A percentile compares a stretch with the other conserved stretches of the same genome.
phyloP scores from a whole-genome alignment of 2,329 filamentous ascomycete genomes.

The Ophiostoma novo-ulmi region DNA sequence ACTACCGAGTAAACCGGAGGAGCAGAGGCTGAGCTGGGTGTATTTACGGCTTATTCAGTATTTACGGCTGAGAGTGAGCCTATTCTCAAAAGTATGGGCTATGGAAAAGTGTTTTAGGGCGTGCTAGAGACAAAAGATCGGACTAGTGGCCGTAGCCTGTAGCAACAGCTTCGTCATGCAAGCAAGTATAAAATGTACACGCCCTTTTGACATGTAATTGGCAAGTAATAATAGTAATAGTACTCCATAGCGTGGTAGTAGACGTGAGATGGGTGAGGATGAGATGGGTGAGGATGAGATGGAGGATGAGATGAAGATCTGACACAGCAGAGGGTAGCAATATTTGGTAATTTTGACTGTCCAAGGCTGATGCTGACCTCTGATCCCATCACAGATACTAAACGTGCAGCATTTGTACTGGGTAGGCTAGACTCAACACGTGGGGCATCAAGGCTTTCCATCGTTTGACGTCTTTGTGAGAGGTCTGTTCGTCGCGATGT shows the following conservation, averaged over 20 bases:
- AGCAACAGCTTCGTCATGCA: constrained; percentile 8
- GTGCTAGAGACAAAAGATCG: neutral
- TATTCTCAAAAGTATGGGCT: too few species aligned
- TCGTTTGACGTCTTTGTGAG: neutral
- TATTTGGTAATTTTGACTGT: neutral
- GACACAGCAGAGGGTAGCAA: neutral
- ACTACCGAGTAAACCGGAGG: neutral
- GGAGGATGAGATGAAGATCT: neutral
- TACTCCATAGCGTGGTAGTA: neutral
- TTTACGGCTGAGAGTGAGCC: neutral
- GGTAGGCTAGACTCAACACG: neutral
- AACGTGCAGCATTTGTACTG: neutral
- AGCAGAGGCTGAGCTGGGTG: constrained; percentile 10
- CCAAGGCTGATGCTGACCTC: neutral
- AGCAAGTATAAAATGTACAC: neutral
- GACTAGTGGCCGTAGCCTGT: constrained; percentile 11
- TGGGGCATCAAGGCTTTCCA: neutral
- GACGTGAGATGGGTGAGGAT: neutral
- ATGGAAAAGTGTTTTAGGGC: neutral
- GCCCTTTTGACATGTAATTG: neutral
- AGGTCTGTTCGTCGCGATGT: neutral
- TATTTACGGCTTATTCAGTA: neutral
- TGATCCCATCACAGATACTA: neutral
- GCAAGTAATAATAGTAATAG: too few species aligned
- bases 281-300: neutral